phyloP scores from a whole-genome alignment of 768 basidiomycete species.

The Pleurotus platypus region DNA sequence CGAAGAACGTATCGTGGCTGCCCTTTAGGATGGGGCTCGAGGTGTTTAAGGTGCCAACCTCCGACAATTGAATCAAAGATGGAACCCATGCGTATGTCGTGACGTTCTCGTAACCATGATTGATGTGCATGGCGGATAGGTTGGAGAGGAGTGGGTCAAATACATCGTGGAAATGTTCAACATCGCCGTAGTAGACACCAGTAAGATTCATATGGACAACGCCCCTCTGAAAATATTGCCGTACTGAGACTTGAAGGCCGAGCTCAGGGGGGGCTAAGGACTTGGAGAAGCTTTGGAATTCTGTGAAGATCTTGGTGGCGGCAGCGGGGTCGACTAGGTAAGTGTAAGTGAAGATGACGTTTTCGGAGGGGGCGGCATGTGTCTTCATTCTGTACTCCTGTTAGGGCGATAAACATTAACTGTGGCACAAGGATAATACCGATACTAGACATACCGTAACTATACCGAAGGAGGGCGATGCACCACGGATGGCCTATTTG shows the following conservation, averaged over 20 bases:
- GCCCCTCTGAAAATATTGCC: conserved; percentile 22
- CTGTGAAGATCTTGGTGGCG: conserved; percentile 27
- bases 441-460: conserved; percentile 23
- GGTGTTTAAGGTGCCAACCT: conserved; percentile 24
- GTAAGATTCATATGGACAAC: conserved; percentile 27
- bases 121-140: conserved; percentile 14
- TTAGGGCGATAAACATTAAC: not conserved
- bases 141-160: conserved; percentile 28
- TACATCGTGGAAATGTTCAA: conserved; percentile 22
- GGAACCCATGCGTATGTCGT: conserved; percentile 29
- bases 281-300: conserved; percentile 31
- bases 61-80: conserved; percentile 25
- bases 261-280: conserved; percentile 31
- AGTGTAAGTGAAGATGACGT: conserved; percentile 32
- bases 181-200: conserved; percentile 35
- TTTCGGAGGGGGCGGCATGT: conserved; percentile 32
- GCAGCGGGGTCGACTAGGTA: conserved; percentile 29
- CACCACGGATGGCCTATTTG: conserved; percentile 35
- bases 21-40: conserved; percentile 16
- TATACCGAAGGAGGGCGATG: conserved; percentile 37
- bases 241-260: conserved; percentile 12
- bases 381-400: conserved; percentile 28
- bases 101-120: conserved; percentile 17
- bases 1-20: conserved; percentile 37
- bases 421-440: too few relatives aligned